Conservation (phyloP, 176 grass and related monocot genomes). For the Carex myosuroides region DNA sequence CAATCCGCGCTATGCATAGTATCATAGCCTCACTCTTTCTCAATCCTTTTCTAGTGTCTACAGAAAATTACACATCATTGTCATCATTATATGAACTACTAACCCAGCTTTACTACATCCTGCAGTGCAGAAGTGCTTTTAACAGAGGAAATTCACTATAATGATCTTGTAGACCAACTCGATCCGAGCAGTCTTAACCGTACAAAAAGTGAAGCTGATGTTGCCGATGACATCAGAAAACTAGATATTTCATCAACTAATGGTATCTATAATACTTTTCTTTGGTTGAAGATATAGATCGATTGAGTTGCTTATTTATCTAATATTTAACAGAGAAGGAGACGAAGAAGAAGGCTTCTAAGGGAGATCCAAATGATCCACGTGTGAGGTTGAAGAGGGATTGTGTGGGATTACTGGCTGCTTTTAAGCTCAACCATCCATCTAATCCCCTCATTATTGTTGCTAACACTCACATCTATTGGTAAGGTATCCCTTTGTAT, state of each 20-base stretch:
- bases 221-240: slow-evolving; percentile 13
- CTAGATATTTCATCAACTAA: slow-evolving; percentile 25
- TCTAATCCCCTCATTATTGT: slow-evolving; percentile 61
- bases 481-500: slow-evolving; percentile 36
- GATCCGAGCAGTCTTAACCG: slow-evolving; percentile 26
- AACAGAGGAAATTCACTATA: slow-evolving; percentile 88
- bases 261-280: slow-evolving; percentile 16
- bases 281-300: not conserved
- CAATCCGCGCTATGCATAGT: too few species aligned
- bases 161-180: slow-evolving; percentile 66
- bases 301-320: slow-evolving; percentile 17
- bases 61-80: not conserved
- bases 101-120: slow-evolving; percentile 8
- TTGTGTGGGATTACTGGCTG: slow-evolving; percentile 77
- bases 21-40: not conserved
- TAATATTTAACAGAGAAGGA: slow-evolving; percentile 2
- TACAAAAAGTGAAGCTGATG: not conserved
- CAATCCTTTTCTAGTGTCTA: not conserved
- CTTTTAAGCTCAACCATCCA: slow-evolving; percentile 83
- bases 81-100: not conserved
- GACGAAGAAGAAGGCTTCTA: not conserved
- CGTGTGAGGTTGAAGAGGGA: slow-evolving; percentile 75
- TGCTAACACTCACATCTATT: slow-evolving; percentile 93
- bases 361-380: slow-evolving; percentile 83
- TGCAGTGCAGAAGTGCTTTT: slow-evolving; percentile 67